phyloP scores from a whole-genome alignment of 441 rosid species.

The Arabidopsis lyrata region DNA sequence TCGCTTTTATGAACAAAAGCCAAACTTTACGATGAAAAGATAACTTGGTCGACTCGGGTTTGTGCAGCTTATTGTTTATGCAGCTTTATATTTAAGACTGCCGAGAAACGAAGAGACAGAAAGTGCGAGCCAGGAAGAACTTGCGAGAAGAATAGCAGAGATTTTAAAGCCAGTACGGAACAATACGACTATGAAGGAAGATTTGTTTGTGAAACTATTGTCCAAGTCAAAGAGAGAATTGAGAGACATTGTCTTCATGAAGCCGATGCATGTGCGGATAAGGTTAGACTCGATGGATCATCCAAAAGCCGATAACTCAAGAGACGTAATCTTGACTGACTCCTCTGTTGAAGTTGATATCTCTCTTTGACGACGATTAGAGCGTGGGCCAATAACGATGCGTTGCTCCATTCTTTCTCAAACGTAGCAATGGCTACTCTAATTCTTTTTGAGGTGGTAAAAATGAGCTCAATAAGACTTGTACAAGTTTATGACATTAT shows the following conservation, averaged over 20 bases:
- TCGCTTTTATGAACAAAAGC: constrained; percentile 11
- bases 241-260: constrained; percentile 69
- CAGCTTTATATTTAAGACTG: constrained; percentile 75
- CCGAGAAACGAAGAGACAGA: constrained; percentile 45
- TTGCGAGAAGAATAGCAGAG: constrained; percentile 63
- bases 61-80: constrained; percentile 67
- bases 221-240: constrained; percentile 61
- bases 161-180: constrained; percentile 53
- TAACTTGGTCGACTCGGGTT: constrained; percentile 17
- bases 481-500: neutral
- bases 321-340: constrained; percentile 66
- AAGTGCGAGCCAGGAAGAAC: constrained; percentile 55
- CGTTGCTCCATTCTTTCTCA: constrained; percentile 13
- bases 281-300: constrained; percentile 61
- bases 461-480: neutral
- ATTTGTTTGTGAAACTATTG: constrained; percentile 63
- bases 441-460: neutral
- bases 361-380: constrained; percentile 46
- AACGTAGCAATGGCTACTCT: constrained; percentile 5
- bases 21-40: neutral
- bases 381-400: constrained; percentile 5
- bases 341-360: constrained; percentile 62
- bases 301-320: constrained; percentile 78
- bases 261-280: constrained; percentile 74
- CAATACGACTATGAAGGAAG: constrained; percentile 45